phyloP scores from a whole-genome alignment of 352 stramenopile species.

The Hyaloperonospora arabidopsidis region DNA sequence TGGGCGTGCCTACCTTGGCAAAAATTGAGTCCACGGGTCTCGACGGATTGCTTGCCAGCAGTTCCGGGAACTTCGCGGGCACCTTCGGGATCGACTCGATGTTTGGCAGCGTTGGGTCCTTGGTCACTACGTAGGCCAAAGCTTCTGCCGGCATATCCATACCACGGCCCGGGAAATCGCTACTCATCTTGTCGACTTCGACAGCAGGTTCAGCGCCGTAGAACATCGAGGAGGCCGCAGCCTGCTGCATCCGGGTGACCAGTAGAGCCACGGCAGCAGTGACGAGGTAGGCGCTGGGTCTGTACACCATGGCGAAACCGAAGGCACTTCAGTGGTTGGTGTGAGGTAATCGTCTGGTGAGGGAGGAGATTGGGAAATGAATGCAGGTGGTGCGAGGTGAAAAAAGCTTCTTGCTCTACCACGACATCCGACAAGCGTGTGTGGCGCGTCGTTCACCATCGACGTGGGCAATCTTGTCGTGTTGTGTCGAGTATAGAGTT shows the following conservation, averaged over 20 bases:
- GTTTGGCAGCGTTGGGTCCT: constrained; percentile 24
- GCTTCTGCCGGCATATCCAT: constrained; percentile 11
- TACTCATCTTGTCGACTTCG: constrained; percentile 9
- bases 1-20: constrained; percentile 17
- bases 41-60: constrained; percentile 16
- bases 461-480: too few species aligned
- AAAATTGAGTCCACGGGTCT: constrained; percentile 15
- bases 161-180: constrained; percentile 9
- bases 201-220: constrained; percentile 10
- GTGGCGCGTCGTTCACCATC: too few species aligned
- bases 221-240: constrained; percentile 12
- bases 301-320: constrained; percentile 22
- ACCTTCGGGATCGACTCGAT: constrained; percentile 19
- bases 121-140: constrained; percentile 7
- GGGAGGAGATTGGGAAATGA: not conserved
- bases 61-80: constrained; percentile 8
- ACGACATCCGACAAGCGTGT: too few species aligned
- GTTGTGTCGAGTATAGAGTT: too few species aligned
- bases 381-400: too few species aligned
- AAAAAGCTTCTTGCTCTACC: too few species aligned
- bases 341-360: not conserved
- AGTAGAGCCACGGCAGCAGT: constrained; percentile 16
- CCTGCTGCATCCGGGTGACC: constrained; percentile 20
- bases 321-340: not conserved
- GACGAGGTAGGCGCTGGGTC: constrained; percentile 24